phyloP scores from a whole-genome alignment of 306 rosid species.

The Cajanus cajan region DNA sequence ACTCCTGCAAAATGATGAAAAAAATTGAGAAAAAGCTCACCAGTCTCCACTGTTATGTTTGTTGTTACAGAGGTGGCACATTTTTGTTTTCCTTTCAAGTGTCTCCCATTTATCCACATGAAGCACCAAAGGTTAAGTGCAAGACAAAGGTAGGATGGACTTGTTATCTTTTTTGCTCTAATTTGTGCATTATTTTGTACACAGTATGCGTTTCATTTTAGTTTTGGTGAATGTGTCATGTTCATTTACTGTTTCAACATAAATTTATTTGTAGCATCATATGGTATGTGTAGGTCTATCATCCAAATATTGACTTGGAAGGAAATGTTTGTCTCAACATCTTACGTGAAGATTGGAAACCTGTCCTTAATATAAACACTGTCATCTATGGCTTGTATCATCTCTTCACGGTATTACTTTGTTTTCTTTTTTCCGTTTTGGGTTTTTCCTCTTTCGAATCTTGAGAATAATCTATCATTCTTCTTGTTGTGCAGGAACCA shows the following conservation, averaged over 20 bases:
- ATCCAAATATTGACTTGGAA: constrained; percentile 97
- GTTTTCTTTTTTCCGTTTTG: neutral
- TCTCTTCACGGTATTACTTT: constrained; percentile 70
- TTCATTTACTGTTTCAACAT: neutral
- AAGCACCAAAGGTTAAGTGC: constrained; percentile 95
- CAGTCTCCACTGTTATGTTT: constrained; percentile 18
- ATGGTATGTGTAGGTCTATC: constrained; percentile 62
- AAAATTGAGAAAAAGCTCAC: neutral
- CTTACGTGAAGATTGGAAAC: constrained; percentile 97
- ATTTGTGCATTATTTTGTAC: neutral
- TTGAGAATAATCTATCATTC: neutral
- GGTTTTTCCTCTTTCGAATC: neutral
- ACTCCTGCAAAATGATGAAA: neutral
- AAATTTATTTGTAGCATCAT: constrained; percentile 12
- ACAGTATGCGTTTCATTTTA: neutral
- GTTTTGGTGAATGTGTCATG: neutral
- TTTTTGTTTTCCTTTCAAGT: constrained; percentile 82
- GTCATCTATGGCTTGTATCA: constrained; percentile 84
- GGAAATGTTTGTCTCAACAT: constrained; percentile 96
- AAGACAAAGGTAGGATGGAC: constrained; percentile 76
- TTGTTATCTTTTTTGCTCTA: constrained; percentile 1
- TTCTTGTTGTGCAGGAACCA: constrained; percentile 62
- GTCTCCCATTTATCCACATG: constrained; percentile 81
- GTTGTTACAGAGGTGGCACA: constrained; percentile 68
- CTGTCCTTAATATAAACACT: constrained; percentile 86